These are phyloP conservation scores for Sporothrix dimorphospora DNA, from an alignment of 2,329 filamentous ascomycete genomes.

Conservation along the genomic window DNA sequence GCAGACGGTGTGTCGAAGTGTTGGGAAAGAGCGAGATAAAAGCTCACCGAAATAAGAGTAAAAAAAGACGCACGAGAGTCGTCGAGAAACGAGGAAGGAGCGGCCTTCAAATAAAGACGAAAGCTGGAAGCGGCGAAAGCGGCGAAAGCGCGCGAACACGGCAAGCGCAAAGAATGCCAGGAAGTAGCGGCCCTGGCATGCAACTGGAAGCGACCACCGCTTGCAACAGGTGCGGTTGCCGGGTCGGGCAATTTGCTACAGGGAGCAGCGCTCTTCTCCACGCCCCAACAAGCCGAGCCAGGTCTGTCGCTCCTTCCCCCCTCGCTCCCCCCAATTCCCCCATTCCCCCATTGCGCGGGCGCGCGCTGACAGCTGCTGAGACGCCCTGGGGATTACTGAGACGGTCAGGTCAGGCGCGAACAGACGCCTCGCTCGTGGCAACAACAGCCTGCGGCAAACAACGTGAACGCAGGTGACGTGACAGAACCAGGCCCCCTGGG, in stretches of 20 bases:
- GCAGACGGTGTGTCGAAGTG: neutral
- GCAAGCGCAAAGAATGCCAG: conserved; percentile 13
- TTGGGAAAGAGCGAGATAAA: neutral
- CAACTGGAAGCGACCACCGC: neutral
- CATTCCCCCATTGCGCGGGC: neutral
- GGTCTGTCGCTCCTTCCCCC: neutral
- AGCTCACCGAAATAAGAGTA: neutral
- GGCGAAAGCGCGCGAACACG: neutral
- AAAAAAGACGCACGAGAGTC: neutral
- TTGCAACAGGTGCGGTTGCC: conserved; percentile 22
- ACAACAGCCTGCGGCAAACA: neutral
- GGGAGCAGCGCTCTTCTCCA: neutral
- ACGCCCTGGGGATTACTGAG: conserved; percentile 7
- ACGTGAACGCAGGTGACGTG: conserved; percentile 26
- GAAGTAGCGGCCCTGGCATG: conserved; percentile 16
- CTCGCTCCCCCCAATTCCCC: neutral
- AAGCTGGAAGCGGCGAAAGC: conserved; percentile 11
- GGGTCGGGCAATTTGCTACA: neutral
- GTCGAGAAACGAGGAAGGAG: neutral
- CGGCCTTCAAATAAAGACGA: conserved; percentile 11
- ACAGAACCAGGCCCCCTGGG: conserved; percentile 10
- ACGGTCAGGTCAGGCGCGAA: neutral
- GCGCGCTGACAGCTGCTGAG: conserved; percentile 1
- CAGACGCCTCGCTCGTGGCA: conserved; percentile 2
- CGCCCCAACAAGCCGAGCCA: neutral